Percentiles rank a stretch among this genome's conserved stretches.
Evolutionary conservation across 345 rosid genomes (phyloP).

Genomic region (Kernera saxatilis): DNA sequence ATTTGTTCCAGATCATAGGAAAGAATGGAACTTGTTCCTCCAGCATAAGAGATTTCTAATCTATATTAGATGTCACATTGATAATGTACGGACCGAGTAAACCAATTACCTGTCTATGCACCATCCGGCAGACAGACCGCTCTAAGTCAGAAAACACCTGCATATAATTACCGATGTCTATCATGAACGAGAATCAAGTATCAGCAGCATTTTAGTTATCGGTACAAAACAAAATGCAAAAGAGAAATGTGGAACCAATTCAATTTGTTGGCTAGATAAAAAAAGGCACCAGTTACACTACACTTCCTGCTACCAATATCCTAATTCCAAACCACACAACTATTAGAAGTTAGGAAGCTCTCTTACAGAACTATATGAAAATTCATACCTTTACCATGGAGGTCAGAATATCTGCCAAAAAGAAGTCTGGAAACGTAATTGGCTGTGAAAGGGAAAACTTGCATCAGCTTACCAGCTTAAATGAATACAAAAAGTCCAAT

Average conservation of each 20-base stretch:
- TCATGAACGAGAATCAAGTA: background rate
- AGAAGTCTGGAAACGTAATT: constrained; percentile 92
- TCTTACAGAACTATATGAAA: background rate
- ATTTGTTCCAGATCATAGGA: background rate
- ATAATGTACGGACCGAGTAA: background rate
- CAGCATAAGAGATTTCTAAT: background rate
- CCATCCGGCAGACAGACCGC: constrained; percentile 93
- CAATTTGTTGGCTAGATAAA: background rate
- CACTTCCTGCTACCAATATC: background rate
- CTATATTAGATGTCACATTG: constrained; percentile 1
- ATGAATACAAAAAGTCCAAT: background rate
- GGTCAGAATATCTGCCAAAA: constrained; percentile 90
- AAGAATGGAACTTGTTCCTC: constrained; percentile 3
- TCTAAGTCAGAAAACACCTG: constrained; percentile 98
- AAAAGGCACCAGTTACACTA: background rate
- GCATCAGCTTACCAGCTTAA: constrained; percentile 1
- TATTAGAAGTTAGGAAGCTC: background rate
- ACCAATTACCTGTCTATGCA: constrained; percentile 71
- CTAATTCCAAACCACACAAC: background rate
- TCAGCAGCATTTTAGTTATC: background rate
- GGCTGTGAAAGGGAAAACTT: constrained; percentile 47
- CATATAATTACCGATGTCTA: constrained; percentile 27
- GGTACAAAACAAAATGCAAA: background rate
- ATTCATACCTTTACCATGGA: constrained; percentile 91
- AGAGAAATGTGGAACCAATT: background rate